Base-by-base conservation (phyloP, 805 yeast genomes). In the Zygotorulaspora florentina region DNA sequence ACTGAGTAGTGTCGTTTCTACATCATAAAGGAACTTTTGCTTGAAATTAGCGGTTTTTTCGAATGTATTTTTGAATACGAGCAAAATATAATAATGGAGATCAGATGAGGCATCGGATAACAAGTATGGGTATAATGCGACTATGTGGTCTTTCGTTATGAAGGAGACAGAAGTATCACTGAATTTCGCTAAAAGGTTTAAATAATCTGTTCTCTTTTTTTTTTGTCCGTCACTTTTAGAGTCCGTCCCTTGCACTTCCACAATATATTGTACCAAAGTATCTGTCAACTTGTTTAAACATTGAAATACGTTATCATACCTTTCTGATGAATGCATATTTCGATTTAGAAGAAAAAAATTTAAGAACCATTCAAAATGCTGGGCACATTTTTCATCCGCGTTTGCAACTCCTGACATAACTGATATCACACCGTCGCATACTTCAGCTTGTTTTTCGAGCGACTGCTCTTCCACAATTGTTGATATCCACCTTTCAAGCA, bases 131-230 rank as follows among this genome's bases (percentile, higher is more conserved):
- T 80, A 82, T n/a, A 88, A 61, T 0, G 83, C 67, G 2, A 76
- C 63, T 18, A 88, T 69, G 50, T 85, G 88, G 42, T 84, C 85
- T 52, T 83, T 90, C 0, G 74, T 68, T 17, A 87, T 70, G 34
- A 85, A 69, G 1, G 69, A 57, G 0, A 75, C 73, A 41, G 76
- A 76, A 45, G 79, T 72, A 39, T 73, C 75, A 0, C 81, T 79
- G 36, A 86, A 66, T 1, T 75, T 65, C 0, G 87, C 71, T n/a
- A 86, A 55, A 3, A 86, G 42, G 16, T 51, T 47, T 55, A 43
- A 13, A 33, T 43, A 34, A 12, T 44, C 33, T 30, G 42, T 35
- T 25, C 40, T 46, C 17, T 30, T 18, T n/a, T 17, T 23, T 13
- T 16, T 18, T 1, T 16, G 11, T 6, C 29, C 35, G 7, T 31